Percentiles rank a stretch among this genome's conserved stretches.
Evolutionary conservation across 768 basidiomycete species (phyloP).

Genomic region (Dictyophora rubrovolvata): DNA sequence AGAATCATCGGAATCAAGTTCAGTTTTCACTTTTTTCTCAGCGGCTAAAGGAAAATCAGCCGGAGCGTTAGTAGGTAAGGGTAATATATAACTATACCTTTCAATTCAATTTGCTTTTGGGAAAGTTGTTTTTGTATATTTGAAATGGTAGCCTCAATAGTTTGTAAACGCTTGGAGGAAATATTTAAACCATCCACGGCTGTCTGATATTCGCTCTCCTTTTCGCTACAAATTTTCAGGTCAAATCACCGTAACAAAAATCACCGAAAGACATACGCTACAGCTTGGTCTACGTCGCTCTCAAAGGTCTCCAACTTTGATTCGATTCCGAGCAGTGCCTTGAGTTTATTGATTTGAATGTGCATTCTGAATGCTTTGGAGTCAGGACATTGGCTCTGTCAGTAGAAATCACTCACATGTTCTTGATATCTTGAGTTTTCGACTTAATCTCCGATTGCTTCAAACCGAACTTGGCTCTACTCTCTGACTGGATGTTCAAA

Average conservation of each 20-base stretch:
- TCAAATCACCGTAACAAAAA: background rate
- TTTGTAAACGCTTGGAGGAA: conserved; percentile 49
- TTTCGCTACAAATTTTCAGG: conserved; percentile 37
- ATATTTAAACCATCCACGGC: conserved; percentile 30
- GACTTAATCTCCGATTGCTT: conserved; percentile 57
- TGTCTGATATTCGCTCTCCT: conserved; percentile 51
- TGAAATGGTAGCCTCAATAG: conserved; percentile 51
- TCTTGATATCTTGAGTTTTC: conserved; percentile 57
- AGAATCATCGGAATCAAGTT: conserved; percentile 28
- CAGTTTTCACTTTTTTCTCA: conserved; percentile 37
- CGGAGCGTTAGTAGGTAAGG: background rate
- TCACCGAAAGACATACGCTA: background rate
- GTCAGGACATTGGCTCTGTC: background rate
- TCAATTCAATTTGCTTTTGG: conserved; percentile 51
- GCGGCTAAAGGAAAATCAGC: conserved; percentile 27
- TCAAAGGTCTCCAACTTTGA: conserved; percentile 62
- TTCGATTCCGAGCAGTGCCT: conserved; percentile 52
- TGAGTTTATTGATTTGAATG: conserved; percentile 48
- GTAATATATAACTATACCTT: conserved; percentile 30
- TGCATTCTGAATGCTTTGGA: conserved; percentile 43
- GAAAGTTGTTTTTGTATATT: conserved; percentile 52
- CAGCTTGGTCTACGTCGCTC: conserved; percentile 16
- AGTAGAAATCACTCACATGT: conserved; percentile 39
- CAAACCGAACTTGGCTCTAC: conserved; percentile 67
- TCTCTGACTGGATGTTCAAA: conserved; percentile 70